These are phyloP conservation scores for Boletus coccyginus DNA, from an alignment of 768 basidiomycete genomes.

Conservation along the genomic window DNA sequence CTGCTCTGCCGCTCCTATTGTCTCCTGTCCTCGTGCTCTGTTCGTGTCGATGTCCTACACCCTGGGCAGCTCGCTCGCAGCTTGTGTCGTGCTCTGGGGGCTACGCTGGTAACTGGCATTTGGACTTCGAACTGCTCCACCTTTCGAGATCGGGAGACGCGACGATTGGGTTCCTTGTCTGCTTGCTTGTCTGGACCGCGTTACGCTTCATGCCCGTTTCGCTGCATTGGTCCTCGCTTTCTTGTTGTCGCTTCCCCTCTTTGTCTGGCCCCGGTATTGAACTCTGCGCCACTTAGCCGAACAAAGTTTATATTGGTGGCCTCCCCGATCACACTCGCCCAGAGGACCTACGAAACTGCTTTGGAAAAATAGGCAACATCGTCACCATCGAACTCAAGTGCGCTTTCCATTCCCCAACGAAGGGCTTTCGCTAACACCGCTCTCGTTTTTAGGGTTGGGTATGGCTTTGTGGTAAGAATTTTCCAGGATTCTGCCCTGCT, in stretches of 20 bases:
- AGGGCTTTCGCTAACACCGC: conserved; percentile 11
- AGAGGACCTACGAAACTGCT: conserved; percentile 83
- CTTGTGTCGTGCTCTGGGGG: conserved; percentile 17
- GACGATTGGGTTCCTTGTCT: conserved; percentile 35
- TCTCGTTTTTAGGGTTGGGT: conserved; percentile 59
- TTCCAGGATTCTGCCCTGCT: neutral
- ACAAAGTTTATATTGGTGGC: conserved; percentile 91
- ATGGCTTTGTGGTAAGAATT: conserved; percentile 81
- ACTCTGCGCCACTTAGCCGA: conserved; percentile 75
- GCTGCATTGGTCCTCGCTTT: conserved; percentile 40
- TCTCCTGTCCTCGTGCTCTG: conserved; percentile 17
- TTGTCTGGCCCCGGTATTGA: conserved; percentile 61
- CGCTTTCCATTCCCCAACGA: conserved; percentile 31
- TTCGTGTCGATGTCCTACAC: conserved; percentile 19
- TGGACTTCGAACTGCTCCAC: conserved; percentile 25
- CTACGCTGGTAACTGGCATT: conserved; percentile 20
- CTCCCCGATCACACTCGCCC: conserved; percentile 83
- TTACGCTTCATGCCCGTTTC: conserved; percentile 18
- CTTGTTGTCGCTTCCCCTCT: conserved; percentile 46
- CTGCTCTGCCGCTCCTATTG: conserved; percentile 19
- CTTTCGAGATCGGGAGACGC: conserved; percentile 23
- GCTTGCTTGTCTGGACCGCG: conserved; percentile 38
- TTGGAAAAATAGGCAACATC: conserved; percentile 80
- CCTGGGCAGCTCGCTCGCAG: conserved; percentile 15
- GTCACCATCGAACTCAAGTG: conserved; percentile 81